These are phyloP conservation scores for Gomphus bonarii DNA, from an alignment of 1,284 basidiomycete genomes.

Conservation along the genomic window DNA sequence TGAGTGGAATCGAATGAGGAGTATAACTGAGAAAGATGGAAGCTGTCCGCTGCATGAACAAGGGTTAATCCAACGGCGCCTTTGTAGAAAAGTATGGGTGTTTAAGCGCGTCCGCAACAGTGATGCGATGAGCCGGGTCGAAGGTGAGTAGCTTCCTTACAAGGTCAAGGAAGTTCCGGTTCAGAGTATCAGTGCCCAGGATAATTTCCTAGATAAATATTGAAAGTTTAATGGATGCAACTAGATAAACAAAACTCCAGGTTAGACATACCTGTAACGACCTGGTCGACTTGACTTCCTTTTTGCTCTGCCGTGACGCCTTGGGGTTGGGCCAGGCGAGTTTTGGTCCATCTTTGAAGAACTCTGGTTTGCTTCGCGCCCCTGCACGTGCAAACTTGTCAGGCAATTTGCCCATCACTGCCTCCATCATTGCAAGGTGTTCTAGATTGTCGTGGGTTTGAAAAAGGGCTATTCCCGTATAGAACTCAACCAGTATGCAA, in stretches of 20 bases:
- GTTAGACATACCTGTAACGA: conserved; percentile 53
- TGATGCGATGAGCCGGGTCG: conserved; percentile 81
- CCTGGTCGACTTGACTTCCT: conserved; percentile 86
- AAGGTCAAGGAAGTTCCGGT: conserved; percentile 78
- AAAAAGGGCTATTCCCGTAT: conserved; percentile 94
- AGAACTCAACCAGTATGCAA: conserved; percentile 98
- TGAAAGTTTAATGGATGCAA: neutral
- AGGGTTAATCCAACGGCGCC: conserved; percentile 3
- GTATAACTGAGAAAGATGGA: neutral
- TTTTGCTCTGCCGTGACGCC: conserved; percentile 82
- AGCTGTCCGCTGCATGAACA: neutral
- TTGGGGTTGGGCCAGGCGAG: conserved; percentile 90
- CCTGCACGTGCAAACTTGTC: conserved; percentile 68
- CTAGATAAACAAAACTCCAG: neutral
- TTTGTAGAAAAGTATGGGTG: conserved; percentile 66
- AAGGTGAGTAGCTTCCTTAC: conserved; percentile 84
- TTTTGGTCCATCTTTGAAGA: conserved; percentile 76
- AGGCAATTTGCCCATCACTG: conserved; percentile 96
- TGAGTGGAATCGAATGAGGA: neutral
- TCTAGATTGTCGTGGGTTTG: conserved; percentile 99
- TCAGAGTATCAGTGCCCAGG: conserved; percentile 56
- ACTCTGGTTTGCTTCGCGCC: conserved; percentile 77
- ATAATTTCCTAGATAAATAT: conserved; percentile 67
- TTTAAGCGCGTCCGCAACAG: conserved; percentile 76
- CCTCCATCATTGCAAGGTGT: conserved; percentile 99